Evolutionary conservation across 306 rosid genomes (phyloP), one percentile per base, ranked within the genome.

Genomic region (Trifolium dubium): DNA sequence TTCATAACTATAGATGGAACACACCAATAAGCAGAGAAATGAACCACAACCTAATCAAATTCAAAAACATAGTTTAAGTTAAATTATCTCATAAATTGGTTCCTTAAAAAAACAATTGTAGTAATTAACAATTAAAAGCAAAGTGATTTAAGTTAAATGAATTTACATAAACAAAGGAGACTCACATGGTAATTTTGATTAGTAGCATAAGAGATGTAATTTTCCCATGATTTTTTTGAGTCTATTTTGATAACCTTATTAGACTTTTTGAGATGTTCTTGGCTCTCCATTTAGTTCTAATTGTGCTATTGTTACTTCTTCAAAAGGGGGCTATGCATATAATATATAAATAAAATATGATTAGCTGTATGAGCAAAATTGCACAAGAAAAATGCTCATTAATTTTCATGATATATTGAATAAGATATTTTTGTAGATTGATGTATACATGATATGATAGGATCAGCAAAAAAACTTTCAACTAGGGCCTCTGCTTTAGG

Each of bases 11-110:
- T 37, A 44, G 87, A 86, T 9, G 85, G 87, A n/a, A 78, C 81
- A 51, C 89, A 83, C 89, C 87, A 86, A 63, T 50, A 77, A 43
- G 89, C 87, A 71, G 84, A 74, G 62, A 86, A 86, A 68, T 86
- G 87, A 55, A 81, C 84, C 77, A 78, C 79, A 78, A 83, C 83
- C 90, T 37, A 37, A 37, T 37, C 6, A 37, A 37, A 37, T 6
- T 37, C 6, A 37, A 37, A 44, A 43, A 32, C 6, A 9, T 8
- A 35, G 59, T 64, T 71, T 70, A 35, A 73, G 17, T 31, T 40
- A 62, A 67, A 46, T 56, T 28, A 23, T 44, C 12, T 67, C 14
- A 46, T 49, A 29, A 72, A 47, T 28, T 71, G 35, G 55, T 50
- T 72, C 56, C 65, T 69, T 59, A 64, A 46, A 12, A 23, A 67